These are phyloP conservation scores for Talaromyces trachyspermus DNA, from an alignment of 495 filamentous ascomycete species.

Conservation along the genomic window DNA sequence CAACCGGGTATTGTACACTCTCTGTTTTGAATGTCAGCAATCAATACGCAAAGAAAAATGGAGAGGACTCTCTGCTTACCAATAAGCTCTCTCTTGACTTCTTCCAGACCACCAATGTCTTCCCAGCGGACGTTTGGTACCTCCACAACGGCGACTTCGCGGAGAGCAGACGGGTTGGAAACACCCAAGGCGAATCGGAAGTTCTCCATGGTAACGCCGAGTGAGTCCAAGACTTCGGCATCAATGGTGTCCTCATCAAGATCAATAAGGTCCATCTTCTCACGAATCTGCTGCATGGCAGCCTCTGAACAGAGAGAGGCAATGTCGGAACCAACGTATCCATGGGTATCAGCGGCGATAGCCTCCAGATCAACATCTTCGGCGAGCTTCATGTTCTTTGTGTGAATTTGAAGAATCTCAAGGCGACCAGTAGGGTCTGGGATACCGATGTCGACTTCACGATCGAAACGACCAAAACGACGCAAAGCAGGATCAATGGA, in stretches of 20 bases:
- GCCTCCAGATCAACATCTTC: constrained; percentile 98
- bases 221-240: constrained; percentile 93
- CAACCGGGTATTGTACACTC: constrained; percentile 97
- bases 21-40: constrained; percentile 21
- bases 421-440: constrained; percentile 97
- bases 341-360: constrained; percentile 96
- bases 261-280: constrained; percentile 99
- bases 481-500: constrained; percentile 96
- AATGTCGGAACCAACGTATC: constrained; percentile 97
- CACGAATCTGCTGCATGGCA: constrained; percentile 99
- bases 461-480: constrained; percentile 97
- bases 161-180: constrained; percentile 96
- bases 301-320: constrained; percentile 98
- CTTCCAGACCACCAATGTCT: constrained; percentile 96
- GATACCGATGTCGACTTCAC: constrained; percentile 93
- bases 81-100: constrained; percentile 98
- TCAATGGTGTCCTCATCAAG: constrained; percentile 98
- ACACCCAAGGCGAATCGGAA: constrained; percentile 97
- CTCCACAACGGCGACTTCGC: constrained; percentile 98
- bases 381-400: constrained; percentile 99
- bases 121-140: constrained; percentile 99
- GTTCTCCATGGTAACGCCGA: constrained; percentile 99
- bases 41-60: background rate
- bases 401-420: constrained; percentile 97
- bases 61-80: constrained; percentile 23